Base-by-base conservation (phyloP, 805 yeast genomes). In the Candida chilensis region DNA sequence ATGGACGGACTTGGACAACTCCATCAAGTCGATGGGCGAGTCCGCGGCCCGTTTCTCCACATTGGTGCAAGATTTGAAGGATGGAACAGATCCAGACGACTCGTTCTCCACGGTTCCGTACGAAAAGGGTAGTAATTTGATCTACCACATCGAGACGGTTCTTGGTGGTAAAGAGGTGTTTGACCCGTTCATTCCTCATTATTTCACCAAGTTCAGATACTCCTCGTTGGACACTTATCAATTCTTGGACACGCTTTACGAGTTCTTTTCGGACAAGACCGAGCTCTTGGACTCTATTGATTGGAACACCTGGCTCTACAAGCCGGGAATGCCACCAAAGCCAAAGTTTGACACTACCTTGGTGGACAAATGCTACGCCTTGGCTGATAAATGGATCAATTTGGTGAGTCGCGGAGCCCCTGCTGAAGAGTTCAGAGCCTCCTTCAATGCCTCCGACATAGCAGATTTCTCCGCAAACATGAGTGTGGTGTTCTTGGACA, bases 311-410 rank as follows among this genome's bases (percentile, higher is more conserved):
- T 87, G 96, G 95, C 59, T 85, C 33, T 81, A 66, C 53, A 62
- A 68, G 25, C 81, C 92, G 4, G 96, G 96, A 2, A 69, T 87
- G 67, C 96, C 96, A 25, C 94, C 94, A 38, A 80, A 74, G 48
- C 95, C 94, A 11, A 47, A 71, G 20, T 86, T 87, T 47, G 85
- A 84, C 48, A 83, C 94, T 3, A 60, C 77, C 2, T 60, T 87
- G 44, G 94, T 81, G 5, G 86, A 80, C 44, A 68, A 71, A 45
- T 85, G 90, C 43, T 73, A 74, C 41, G 41, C 45, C 3, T 64
- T 87, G 34, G 85, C 88, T 14, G 61, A 64, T 12, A 64, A 57
- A 43, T 88, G 96, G 96, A 54, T 59, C 27, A 37, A 42, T 1
- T 54, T 58, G 1, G 61, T 71, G 3, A 36, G 27, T 9, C 7